Base-by-base conservation (phyloP, 768 basidiomycete species). In the Butyriboletus loyo region DNA sequence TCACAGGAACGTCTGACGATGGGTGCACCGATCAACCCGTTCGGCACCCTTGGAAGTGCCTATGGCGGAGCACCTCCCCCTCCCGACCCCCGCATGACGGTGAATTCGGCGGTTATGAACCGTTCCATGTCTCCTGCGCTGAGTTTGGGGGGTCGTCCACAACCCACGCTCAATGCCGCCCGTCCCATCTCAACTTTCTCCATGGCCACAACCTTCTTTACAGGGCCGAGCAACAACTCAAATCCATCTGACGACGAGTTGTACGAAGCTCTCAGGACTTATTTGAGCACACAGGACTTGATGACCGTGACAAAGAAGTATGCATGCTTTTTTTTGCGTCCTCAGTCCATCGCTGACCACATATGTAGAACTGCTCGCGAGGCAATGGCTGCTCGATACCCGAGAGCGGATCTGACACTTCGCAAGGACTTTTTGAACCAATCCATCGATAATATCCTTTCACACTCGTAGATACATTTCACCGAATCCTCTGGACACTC, bases 291-390 rank as follows among this genome's bases (percentile, higher is more conserved):
- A 22, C 83, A 86, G 60, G 84, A 88, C 64, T 65, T 86, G 57
- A 85, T 87, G 85, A 77, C 76, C n/a, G 83, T 87, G 41, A 84
- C 82, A 56, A 84, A 84, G 74, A 84, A 82, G 80, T 85, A 58
- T 62, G 82, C 3, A 2, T 45, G 2, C 13, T 39, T 40, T 25
- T 25, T 48, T 37, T 37, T 10, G n/a, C 36, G 8, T 41, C 21
- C 19, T 51, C 28, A n/a, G 27, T 8, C 9, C 13, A 0, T 49
- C 19, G 40, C 60, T 62, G 50, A 55, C 39, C 54, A n/a, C 8
- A 13, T 10, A 0, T 28, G 5, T 46, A 82, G 81, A 65, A 80
- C 84, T 59, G 79, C 84, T 1, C 77, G 86, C 49, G 84, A 87
- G 52, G 83, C 82, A 5, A 75, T 88, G 32, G 76, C 77, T 50